Conservation (phyloP, 495 filamentous ascomycete genomes). For the Neurospora tetraspora region DNA sequence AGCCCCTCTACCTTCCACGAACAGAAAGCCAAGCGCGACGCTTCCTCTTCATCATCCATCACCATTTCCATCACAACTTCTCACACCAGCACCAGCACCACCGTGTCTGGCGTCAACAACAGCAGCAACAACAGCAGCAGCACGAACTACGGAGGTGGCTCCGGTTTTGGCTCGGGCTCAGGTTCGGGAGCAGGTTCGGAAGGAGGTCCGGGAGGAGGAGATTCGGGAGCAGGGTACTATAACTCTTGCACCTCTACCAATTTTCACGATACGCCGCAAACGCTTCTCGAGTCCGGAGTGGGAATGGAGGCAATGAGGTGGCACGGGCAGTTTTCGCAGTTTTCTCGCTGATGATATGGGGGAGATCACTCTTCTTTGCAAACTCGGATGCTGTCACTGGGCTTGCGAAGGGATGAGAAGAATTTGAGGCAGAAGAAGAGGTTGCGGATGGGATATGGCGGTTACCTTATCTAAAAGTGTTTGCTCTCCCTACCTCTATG, state of each 20-base stretch:
- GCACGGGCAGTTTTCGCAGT: neutral
- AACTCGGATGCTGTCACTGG: neutral
- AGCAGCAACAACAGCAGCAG: neutral
- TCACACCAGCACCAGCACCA: neutral
- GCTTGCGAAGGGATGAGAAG: neutral
- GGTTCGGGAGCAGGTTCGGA: neutral
- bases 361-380: neutral
- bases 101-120: neutral
- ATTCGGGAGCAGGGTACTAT: neutral
- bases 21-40: neutral
- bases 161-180: neutral
- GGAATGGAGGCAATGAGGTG: neutral
- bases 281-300: neutral
- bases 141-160: neutral
- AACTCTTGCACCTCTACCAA: neutral
- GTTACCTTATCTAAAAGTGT: neutral
- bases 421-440: neutral
- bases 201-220: too few relatives aligned
- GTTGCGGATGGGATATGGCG: neutral
- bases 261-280: neutral
- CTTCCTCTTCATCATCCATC: neutral
- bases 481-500: neutral
- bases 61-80: neutral
- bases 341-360: neutral
- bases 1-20: neutral